A percentile compares a stretch with the other conserved stretches of the same genome.
phyloP scores from a whole-genome alignment of 148 eudicot species.

The Camellia japonica region DNA sequence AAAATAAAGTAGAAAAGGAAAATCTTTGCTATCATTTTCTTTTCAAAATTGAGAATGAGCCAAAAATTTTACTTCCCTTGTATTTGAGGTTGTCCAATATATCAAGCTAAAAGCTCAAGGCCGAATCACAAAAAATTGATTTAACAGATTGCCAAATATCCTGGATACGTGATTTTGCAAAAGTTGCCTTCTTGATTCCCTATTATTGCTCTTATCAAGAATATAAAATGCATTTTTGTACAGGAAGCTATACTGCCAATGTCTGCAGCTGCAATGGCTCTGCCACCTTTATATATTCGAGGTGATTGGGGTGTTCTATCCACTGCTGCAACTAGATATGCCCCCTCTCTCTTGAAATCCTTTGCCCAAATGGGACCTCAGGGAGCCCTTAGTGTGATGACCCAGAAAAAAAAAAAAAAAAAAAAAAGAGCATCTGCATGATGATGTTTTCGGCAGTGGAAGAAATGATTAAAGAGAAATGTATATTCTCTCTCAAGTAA shows the following conservation, averaged over 20 bases:
- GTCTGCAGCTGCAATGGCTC: constrained; percentile 96
- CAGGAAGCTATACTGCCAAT: constrained; percentile 92
- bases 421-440: too few relatives aligned
- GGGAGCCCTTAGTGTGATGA: constrained; percentile 88
- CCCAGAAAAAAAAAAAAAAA: too few relatives aligned
- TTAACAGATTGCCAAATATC: not conserved
- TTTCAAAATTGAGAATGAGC: not conserved
- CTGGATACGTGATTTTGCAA: not conserved
- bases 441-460: too few relatives aligned
- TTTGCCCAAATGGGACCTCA: constrained; percentile 86
- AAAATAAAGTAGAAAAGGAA: too few relatives aligned
- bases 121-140: not conserved
- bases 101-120: not conserved
- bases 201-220: not conserved
- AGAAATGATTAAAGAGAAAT: too few relatives aligned
- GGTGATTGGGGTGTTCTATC: constrained; percentile 89
- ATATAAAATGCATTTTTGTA: constrained; percentile 9
- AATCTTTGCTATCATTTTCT: not conserved
- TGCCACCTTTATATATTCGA: constrained; percentile 88
- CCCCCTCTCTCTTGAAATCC: constrained; percentile 79
- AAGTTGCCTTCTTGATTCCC: not conserved
- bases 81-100: not conserved
- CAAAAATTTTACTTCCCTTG: not conserved
- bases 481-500: too few relatives aligned
- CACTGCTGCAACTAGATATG: constrained; percentile 86